These are phyloP conservation scores for Triticum turgidum DNA, from an alignment of 176 grass and related monocot species.

Conservation along the genomic window DNA sequence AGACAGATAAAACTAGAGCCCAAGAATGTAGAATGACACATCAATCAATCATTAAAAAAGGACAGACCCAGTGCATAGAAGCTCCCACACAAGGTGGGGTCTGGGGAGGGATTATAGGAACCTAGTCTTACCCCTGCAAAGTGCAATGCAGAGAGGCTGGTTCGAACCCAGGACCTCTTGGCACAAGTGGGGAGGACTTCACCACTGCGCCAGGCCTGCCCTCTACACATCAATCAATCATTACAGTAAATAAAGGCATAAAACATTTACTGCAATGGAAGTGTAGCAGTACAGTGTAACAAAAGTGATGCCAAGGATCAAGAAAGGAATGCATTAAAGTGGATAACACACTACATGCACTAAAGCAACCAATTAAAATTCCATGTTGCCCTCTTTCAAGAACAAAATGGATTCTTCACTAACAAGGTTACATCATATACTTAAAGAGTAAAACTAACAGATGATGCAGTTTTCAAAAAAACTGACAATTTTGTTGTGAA, in stretches of 20 bases:
- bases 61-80: too few relatives aligned
- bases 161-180: too few relatives aligned
- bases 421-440: constrained; percentile 7
- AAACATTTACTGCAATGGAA: neutral
- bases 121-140: too few relatives aligned
- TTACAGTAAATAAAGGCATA: neutral
- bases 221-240: neutral
- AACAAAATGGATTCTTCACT: neutral
- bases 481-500: neutral
- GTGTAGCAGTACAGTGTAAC: neutral
- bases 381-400: neutral
- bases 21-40: neutral
- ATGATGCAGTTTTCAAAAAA: neutral
- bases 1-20: neutral
- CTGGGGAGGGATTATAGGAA: too few relatives aligned
- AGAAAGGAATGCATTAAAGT: constrained; percentile 3
- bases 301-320: neutral
- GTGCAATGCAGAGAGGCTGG: too few relatives aligned
- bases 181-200: too few relatives aligned
- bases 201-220: too few relatives aligned
- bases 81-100: too few relatives aligned
- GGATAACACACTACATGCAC: neutral
- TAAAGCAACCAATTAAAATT: neutral
- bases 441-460: neutral
- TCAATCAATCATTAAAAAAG: neutral